Conservation (phyloP, 2,329 filamentous ascomycete genomes). For the Fonsecaea nubica region DNA sequence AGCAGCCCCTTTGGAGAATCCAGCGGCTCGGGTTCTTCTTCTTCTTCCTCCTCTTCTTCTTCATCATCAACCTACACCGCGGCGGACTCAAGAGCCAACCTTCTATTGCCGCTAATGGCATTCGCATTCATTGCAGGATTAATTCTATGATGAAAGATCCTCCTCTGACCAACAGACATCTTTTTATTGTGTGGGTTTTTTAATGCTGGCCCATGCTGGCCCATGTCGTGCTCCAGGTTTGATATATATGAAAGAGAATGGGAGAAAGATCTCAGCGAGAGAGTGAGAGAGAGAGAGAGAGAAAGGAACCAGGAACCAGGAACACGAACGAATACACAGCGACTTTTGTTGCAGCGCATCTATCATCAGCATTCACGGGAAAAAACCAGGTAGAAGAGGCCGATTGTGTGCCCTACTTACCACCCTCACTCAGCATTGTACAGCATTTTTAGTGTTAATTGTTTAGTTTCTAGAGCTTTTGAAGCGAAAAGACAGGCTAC, state of each 20-base stretch:
- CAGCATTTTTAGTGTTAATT: neutral
- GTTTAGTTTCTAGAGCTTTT: neutral
- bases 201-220: no score
- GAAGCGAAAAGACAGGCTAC: neutral
- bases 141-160: conserved; percentile 22
- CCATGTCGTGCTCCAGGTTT: neutral
- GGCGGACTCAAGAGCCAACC: neutral
- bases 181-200: neutral
- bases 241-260: neutral
- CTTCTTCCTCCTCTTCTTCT: neutral
- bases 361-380: neutral
- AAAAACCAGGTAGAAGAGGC: neutral
- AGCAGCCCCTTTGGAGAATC: conserved; percentile 31
- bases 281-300: neutral
- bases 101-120: conserved; percentile 12
- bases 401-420: no score
- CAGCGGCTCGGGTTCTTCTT: conserved; percentile 7
- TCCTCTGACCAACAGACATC: neutral
- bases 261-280: no score
- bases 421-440: neutral
- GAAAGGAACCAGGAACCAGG: neutral
- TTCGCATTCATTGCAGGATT: conserved; percentile 26
- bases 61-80: conserved; percentile 2
- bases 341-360: neutral
- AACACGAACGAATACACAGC: neutral